Evolutionary conservation across 139 green algal genomes (phyloP), one percentile per base, ranked within the genome.

Genomic region (Coccomyxa sp.): DNA sequence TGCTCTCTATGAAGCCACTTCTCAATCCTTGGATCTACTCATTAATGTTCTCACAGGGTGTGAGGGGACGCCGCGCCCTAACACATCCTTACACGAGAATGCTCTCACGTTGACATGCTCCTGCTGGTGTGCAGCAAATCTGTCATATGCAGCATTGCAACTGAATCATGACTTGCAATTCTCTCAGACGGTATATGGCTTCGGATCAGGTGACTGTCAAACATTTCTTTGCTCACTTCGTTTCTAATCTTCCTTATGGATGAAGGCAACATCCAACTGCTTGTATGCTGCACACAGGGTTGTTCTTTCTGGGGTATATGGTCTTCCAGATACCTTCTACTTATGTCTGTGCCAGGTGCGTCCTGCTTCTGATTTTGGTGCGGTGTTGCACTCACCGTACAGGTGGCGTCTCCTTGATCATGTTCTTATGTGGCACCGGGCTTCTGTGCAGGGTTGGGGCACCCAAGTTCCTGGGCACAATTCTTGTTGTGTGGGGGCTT

Each of bases 401-500:
- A 68, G 16, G 63, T 71, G 18, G 63, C 63, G 21, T 71, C 63
- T 71, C 21, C 15, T 25, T 71, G 63, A 51, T 51, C 3, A 51
- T 51, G 38, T 51, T 51, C 38, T 51, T 51, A 51, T 51, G 38
- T 51, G 38, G 38, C 38, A 51, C 38, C 38, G 38, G 38, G 38
- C 38, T 3, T 51, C 76, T 91, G 67, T 66, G 27, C 0, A 81
- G 76, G 30, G 51, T 87, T 45, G 84, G 84, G 13, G 75, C 81
- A 27, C 80, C 76, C 18, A 13, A n/a, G 17, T 84, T 60, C 75
- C 77, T 87, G 27, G 76, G 59, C 15, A 58, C 25, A n/a, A 82
- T 82, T 32, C 77, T 87, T 28, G 51, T 81, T 0, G n/a, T 71
- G 11, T 87, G 84, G 84, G 84, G 84, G 45, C 12, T 66, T 12